Evolutionary conservation across 192 early-diverging fungal genomes (phyloP).

Genomic region (Tieghemiomyces parasiticus): DNA sequence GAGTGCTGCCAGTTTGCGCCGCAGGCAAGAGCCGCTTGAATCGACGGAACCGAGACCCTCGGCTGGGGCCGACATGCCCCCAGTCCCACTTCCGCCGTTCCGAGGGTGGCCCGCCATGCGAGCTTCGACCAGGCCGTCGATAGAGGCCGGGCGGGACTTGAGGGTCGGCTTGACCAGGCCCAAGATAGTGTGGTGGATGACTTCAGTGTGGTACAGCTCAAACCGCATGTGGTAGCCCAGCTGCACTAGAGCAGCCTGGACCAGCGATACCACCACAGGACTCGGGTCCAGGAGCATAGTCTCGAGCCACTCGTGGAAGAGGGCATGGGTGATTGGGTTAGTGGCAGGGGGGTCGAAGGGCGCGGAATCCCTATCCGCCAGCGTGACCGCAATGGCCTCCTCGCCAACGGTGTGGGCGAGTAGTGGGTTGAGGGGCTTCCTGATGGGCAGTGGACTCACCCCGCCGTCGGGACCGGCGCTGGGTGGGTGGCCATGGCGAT

Average conservation of each 20-base stretch:
- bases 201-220: slow-evolving; percentile 26
- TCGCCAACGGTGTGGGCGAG: neutral
- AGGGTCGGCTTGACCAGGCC: slow-evolving; percentile 21
- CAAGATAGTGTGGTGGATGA: slow-evolving; percentile 27
- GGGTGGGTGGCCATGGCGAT: neutral
- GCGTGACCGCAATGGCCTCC: neutral
- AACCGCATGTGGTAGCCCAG: slow-evolving; percentile 22
- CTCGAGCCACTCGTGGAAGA: slow-evolving; percentile 29
- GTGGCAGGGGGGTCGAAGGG: no score
- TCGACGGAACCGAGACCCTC: no score
- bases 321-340: slow-evolving; percentile 7
- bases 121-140: slow-evolving; percentile 9
- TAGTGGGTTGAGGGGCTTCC: no score
- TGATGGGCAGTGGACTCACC: neutral
- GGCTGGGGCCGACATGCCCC: no score
- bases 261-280: slow-evolving; percentile 22
- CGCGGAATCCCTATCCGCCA: no score
- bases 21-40: slow-evolving; percentile 17
- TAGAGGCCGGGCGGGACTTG: slow-evolving; percentile 3
- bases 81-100: no score
- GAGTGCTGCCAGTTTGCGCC: slow-evolving; percentile 28
- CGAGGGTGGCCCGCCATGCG: neutral
- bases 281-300: slow-evolving; percentile 26
- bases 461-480: neutral
- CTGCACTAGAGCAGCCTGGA: slow-evolving; percentile 22